Conservation (phyloP, 805 yeast species). For the Candida sanyiensis region DNA sequence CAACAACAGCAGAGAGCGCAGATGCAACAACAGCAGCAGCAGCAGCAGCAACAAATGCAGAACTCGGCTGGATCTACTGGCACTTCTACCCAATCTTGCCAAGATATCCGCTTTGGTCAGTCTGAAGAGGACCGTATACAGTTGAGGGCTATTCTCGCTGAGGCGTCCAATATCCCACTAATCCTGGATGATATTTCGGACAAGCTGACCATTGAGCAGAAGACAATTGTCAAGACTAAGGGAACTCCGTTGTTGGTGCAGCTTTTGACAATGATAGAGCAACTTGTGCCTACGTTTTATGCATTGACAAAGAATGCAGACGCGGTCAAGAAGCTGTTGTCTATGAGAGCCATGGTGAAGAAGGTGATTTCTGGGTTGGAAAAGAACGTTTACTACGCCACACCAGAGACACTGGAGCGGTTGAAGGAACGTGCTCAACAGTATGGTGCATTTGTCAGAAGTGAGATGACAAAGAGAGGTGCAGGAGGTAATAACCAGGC, state of each 20-base stretch:
- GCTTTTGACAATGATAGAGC: constrained; percentile 63
- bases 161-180: constrained; percentile 61
- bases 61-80: not conserved
- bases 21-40: constrained; percentile 11
- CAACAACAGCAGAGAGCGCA: constrained; percentile 8
- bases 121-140: constrained; percentile 58
- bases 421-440: constrained; percentile 67
- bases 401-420: constrained; percentile 66
- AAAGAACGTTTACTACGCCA: constrained; percentile 60
- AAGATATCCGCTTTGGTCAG: constrained; percentile 5
- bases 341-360: constrained; percentile 72
- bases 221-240: constrained; percentile 50
- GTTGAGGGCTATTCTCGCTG: constrained; percentile 59
- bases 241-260: constrained; percentile 44
- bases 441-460: constrained; percentile 70
- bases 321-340: constrained; percentile 71
- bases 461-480: constrained; percentile 43
- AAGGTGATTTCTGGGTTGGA: constrained; percentile 68
- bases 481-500: constrained; percentile 28
- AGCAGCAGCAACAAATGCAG: constrained; percentile 10
- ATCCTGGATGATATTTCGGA: constrained; percentile 61
- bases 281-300: constrained; percentile 71
- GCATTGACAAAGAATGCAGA: constrained; percentile 68
- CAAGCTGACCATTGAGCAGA: constrained; percentile 57
- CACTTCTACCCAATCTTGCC: constrained; percentile 11